Conservation (phyloP, 345 rosid genomes). For the Laguncularia racemosa region DNA sequence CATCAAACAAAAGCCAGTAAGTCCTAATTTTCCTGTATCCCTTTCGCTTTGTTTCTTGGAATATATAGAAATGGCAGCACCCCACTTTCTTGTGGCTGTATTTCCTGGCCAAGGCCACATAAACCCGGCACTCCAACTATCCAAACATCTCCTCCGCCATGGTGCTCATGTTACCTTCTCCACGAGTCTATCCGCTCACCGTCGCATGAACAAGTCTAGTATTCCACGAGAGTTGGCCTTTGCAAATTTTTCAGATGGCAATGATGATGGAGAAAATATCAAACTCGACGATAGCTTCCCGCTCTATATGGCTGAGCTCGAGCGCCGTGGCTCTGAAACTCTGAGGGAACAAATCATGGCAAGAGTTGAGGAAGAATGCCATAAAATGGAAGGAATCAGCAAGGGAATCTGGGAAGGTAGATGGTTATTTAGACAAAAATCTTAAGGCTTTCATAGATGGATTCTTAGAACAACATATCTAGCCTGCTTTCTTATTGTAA, state of each 20-base stretch:
- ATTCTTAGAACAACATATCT: no score
- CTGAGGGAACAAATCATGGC: slow-evolving; percentile 8
- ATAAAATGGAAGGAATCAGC: slow-evolving; percentile 42
- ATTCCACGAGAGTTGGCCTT: slow-evolving; percentile 26
- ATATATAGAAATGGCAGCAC: no score
- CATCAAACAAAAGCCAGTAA: no score
- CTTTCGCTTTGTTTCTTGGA: no score
- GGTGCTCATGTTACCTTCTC: slow-evolving; percentile 42
- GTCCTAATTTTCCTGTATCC: no score
- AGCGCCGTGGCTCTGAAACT: slow-evolving; percentile 6
- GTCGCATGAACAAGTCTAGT: slow-evolving; percentile 27
- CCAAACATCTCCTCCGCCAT: slow-evolving; percentile 32
- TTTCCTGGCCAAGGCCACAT: slow-evolving; percentile 59
- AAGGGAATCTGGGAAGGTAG: slow-evolving; percentile 23
- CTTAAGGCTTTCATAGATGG: slow-evolving; percentile 33
- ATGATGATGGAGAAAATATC: slow-evolving; percentile 29
- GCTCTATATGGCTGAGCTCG: no score
- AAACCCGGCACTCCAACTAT: slow-evolving; percentile 43
- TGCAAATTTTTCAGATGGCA: slow-evolving; percentile 42
- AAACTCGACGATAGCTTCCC: slow-evolving; percentile 13
- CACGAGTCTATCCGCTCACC: slow-evolving; percentile 25
- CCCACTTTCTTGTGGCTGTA: slow-evolving; percentile 31
- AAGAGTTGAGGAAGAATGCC: slow-evolving; percentile 24
- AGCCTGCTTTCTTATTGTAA: no score
- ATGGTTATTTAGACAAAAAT: slow-evolving; percentile 38